Evolutionary conservation across 495 filamentous ascomycete species (phyloP).

Genomic region (Aspergillus mulundensis): DNA sequence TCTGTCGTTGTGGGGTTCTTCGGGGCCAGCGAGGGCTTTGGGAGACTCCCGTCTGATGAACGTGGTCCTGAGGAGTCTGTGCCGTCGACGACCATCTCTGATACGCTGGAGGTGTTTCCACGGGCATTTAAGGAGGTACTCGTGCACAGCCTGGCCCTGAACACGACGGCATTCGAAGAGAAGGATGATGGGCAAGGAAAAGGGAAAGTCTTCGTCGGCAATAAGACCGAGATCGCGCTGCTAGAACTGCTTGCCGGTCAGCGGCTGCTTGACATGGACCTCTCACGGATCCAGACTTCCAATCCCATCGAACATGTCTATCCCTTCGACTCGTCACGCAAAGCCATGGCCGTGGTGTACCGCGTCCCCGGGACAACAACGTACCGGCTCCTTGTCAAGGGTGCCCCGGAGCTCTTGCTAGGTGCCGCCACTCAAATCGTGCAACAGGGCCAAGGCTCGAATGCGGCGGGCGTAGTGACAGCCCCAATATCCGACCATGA

Average conservation of each 20-base stretch:
- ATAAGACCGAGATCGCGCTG: constrained; percentile 66
- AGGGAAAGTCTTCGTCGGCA: constrained; percentile 54
- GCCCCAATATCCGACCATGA: neutral
- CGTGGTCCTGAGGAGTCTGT: neutral
- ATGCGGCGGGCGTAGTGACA: neutral
- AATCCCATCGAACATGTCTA: constrained; percentile 56
- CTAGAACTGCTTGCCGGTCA: constrained; percentile 53
- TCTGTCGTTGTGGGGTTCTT: constrained; percentile 62
- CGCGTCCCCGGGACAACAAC: constrained; percentile 36
- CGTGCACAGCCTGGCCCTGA: constrained; percentile 58
- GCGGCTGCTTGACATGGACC: constrained; percentile 55
- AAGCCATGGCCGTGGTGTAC: constrained; percentile 66
- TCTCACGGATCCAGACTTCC: constrained; percentile 56
- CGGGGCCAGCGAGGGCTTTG: constrained; percentile 30
- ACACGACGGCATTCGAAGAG: constrained; percentile 65
- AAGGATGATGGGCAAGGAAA: constrained; percentile 44
- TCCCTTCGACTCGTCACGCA: constrained; percentile 65
- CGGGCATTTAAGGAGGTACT: constrained; percentile 57
- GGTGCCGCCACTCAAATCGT: constrained; percentile 41
- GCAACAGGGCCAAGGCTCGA: constrained; percentile 53
- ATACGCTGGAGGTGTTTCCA: constrained; percentile 19
- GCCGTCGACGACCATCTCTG: neutral
- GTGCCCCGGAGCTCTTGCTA: constrained; percentile 63
- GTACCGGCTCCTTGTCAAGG: constrained; percentile 64
- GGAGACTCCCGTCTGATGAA: constrained; percentile 36